Conservation (phyloP, 331 rosid genomes). For the Dryas integrifolia region DNA sequence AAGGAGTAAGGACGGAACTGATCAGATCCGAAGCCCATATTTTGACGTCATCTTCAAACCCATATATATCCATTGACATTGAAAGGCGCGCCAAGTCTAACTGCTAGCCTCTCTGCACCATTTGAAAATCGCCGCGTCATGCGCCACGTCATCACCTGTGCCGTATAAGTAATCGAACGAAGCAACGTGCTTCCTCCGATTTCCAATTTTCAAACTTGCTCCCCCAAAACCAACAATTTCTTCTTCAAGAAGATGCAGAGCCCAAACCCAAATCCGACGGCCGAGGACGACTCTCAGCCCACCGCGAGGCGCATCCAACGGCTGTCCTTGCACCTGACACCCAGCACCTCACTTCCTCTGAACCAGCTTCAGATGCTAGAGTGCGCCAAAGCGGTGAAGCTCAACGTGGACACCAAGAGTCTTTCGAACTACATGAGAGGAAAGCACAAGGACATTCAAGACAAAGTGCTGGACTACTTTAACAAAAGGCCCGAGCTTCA, state of each 20-base stretch:
- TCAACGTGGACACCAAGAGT: conserved; percentile 36
- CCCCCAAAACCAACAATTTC: neutral
- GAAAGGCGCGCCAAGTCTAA: conserved; percentile 31
- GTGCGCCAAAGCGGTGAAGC: conserved; percentile 51
- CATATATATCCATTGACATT: neutral
- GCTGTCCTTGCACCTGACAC: conserved; percentile 58
- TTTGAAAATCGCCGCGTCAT: conserved; percentile 20
- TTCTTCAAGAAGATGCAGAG: conserved; percentile 26
- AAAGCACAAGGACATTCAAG: conserved; percentile 64
- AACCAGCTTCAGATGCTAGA: conserved; percentile 28
- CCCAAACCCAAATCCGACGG: conserved; percentile 4
- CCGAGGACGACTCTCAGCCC: conserved; percentile 31
- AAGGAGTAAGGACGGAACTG: neutral
- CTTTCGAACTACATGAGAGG: conserved; percentile 58
- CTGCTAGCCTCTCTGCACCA: neutral
- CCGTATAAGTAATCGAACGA: conserved; percentile 23
- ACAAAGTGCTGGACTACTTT: conserved; percentile 55
- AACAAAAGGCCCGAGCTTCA: conserved; percentile 64
- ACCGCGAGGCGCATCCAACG: conserved; percentile 46
- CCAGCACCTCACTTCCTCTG: neutral
- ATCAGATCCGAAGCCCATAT: neutral
- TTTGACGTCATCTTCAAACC: neutral
- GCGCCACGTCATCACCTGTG: conserved; percentile 16
- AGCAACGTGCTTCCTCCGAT: neutral
- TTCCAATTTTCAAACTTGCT: neutral